Evolutionary conservation across 208 protist species (phyloP).

Genomic region (Trypanosoma caninum): DNA sequence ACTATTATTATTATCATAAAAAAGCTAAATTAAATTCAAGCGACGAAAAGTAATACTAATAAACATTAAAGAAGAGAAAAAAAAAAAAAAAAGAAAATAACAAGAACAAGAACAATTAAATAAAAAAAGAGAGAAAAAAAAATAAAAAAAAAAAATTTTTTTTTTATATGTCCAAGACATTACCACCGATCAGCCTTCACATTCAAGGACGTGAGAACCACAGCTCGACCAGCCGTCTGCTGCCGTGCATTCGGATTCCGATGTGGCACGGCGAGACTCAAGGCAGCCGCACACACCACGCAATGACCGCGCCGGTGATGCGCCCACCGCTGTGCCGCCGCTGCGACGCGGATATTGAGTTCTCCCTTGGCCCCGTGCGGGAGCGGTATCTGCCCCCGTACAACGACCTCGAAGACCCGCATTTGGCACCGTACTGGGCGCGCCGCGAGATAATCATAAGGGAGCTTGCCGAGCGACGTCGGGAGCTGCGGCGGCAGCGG

Average conservation of each 20-base stretch:
- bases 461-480: conserved; percentile 38
- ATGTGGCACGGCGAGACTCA: too few species aligned
- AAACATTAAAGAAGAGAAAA: neutral
- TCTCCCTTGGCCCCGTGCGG: conserved; percentile 66
- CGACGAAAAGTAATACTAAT: too few species aligned
- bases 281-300: neutral
- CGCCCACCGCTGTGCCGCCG: neutral
- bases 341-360: conserved; percentile 34
- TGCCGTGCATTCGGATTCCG: too few species aligned
- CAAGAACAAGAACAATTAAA: neutral
- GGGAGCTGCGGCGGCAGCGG: conserved; percentile 38
- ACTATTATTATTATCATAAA: neutral
- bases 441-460: conserved; percentile 62
- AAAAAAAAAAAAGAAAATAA: neutral
- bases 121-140: neutral
- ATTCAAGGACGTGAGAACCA: too few species aligned
- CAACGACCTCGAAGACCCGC: conserved; percentile 83
- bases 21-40: too few species aligned
- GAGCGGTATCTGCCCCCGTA: conserved; percentile 67
- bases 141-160: too few species aligned
- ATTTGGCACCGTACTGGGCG: conserved; percentile 71
- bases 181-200: conserved; percentile 20
- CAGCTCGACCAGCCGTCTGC: too few species aligned
- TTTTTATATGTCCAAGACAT: conserved; percentile 24
- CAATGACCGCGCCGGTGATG: neutral